Evolutionary conservation across 495 filamentous ascomycete genomes (phyloP).

Genomic region (Hyaloscypha bicolor): DNA sequence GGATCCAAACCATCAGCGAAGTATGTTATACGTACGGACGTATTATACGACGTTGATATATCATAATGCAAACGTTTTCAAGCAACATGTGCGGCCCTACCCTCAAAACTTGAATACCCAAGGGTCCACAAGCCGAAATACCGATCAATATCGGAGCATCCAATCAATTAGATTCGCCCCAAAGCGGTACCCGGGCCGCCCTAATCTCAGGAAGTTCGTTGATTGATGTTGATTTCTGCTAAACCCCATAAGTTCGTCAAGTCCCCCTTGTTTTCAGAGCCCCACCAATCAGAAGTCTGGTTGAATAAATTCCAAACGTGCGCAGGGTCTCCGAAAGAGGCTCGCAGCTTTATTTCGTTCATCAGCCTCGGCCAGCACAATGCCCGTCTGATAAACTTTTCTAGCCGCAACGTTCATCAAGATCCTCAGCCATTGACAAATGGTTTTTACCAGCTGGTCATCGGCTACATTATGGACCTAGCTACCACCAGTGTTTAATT

Average conservation of each 20-base stretch:
- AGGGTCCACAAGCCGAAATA: neutral
- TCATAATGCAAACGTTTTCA: neutral
- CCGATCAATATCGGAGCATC: neutral
- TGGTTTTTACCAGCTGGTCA: constrained; percentile 14
- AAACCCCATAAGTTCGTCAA: constrained; percentile 18
- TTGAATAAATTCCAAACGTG: constrained; percentile 19
- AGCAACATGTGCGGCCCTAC: neutral
- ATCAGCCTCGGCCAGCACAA: neutral
- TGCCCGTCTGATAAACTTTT: neutral
- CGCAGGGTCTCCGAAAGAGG: constrained; percentile 1
- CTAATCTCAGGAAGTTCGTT: neutral
- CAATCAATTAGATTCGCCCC: neutral
- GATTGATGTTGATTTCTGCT: constrained; percentile 26
- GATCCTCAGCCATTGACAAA: neutral
- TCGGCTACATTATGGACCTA: constrained; percentile 4
- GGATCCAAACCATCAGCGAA: constrained; percentile 39
- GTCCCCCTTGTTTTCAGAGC: neutral
- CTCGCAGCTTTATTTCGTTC: neutral
- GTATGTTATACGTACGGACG: constrained; percentile 52
- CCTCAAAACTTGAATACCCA: neutral
- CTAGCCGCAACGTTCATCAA: constrained; percentile 9
- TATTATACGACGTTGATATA: constrained; percentile 47
- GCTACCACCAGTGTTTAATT: neutral
- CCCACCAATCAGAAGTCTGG: constrained; percentile 1
- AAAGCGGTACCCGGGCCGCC: constrained; percentile 11